Conservation (phyloP, 257 asterid genomes). For the Salvia hispanica region DNA sequence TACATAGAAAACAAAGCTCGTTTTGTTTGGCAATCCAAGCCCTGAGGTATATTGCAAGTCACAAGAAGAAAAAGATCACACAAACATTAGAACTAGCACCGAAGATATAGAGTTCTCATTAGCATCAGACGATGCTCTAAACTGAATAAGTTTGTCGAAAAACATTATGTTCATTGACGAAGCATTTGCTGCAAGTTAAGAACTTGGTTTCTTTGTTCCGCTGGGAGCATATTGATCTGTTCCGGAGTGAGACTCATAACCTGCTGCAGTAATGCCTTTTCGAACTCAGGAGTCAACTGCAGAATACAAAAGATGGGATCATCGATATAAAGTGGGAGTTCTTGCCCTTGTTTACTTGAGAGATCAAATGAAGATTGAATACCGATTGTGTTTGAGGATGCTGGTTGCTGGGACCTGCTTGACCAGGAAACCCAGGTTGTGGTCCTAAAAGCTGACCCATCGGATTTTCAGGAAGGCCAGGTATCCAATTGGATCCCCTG, state of each 20-base stretch:
- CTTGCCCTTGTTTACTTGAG: background rate
- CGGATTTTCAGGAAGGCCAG: conserved; percentile 55
- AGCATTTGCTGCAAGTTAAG: conserved; percentile 92
- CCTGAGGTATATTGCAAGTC: background rate
- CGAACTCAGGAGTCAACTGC: conserved; percentile 90
- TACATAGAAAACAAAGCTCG: background rate
- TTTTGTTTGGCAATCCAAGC: background rate
- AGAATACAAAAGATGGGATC: conserved; percentile 24
- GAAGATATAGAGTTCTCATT: background rate
- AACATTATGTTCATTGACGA: conserved; percentile 49
- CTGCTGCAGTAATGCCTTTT: conserved; percentile 84
- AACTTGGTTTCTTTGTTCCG: conserved; percentile 87
- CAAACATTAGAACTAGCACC: background rate
- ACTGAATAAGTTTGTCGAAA: conserved; percentile 12
- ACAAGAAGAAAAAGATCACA: background rate
- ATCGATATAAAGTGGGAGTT: background rate
- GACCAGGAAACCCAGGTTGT: conserved; percentile 58
- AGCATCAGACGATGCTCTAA: conserved; percentile 11
- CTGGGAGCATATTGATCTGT: conserved; percentile 81
- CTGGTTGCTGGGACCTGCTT: conserved; percentile 68
- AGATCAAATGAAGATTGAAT: conserved; percentile 28
- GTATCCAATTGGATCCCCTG: conserved; percentile 64
- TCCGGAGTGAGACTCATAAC: conserved; percentile 93
- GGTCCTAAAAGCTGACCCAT: conserved; percentile 61
- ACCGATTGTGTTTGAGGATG: conserved; percentile 63